Evolutionary conservation across 805 yeast species (phyloP).

Genomic region (Ogataea neopini): DNA sequence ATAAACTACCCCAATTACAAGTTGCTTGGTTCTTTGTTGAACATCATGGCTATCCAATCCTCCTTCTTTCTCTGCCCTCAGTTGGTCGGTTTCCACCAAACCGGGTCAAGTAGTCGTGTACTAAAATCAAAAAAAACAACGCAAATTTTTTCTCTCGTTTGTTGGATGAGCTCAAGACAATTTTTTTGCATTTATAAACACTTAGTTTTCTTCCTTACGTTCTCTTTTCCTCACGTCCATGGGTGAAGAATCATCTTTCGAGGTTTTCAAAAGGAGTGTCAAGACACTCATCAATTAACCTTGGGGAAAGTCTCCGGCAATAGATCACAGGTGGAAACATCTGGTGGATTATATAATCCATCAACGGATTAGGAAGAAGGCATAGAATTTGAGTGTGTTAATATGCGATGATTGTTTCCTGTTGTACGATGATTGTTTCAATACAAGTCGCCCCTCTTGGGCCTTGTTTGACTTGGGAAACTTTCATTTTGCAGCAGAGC

Average conservation of each 20-base stretch:
- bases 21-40: too few relatives aligned
- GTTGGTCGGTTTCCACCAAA: not conserved
- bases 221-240: constrained; percentile 49
- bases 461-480: constrained; percentile 11
- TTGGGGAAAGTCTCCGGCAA: constrained; percentile 93
- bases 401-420: not conserved
- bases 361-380: constrained; percentile 8
- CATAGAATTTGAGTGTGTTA: not conserved
- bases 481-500: not conserved
- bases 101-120: not conserved
- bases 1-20: too few relatives aligned
- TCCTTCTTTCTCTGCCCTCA: too few relatives aligned
- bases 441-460: constrained; percentile 22
- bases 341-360: constrained; percentile 23
- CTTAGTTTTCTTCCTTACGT: constrained; percentile 2
- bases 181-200: not conserved
- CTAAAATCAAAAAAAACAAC: not conserved
- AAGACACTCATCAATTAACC: constrained; percentile 41
- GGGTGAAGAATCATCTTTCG: constrained; percentile 75
- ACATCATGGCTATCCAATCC: too few relatives aligned
- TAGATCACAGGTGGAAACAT: constrained; percentile 57
- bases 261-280: constrained; percentile 59
- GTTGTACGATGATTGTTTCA: constrained; percentile 1
- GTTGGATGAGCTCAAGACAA: constrained; percentile 1
- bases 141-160: not conserved